Base-by-base conservation (phyloP, 345 rosid species). In the Citrus maxima region DNA sequence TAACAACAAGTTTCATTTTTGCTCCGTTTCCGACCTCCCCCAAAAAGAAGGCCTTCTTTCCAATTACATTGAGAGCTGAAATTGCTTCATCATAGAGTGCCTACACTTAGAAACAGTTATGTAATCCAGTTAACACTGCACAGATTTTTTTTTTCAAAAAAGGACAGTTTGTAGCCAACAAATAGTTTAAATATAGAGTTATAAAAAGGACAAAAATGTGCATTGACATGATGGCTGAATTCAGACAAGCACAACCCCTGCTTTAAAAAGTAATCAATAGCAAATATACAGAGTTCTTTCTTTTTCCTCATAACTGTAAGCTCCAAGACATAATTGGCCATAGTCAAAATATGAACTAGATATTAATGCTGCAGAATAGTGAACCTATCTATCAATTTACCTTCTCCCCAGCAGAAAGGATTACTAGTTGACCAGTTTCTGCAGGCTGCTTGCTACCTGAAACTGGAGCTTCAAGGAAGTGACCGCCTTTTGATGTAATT, bases 361-460 rank as follows among this genome's bases (percentile, higher is more conserved):
- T 2, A 64, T 18, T n/a, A 75, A 71, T 8, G 72, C 61, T 40
- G 72, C 64, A 22, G 32, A 42, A 73, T 46, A 28, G 62, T 66
- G 27, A 74, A 74, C 38, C 8, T 27, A 59, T 27, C 12, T 22
- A 32, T 42, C 54, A 55, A 25, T 70, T 80, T 84, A 91, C 98
- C 95, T 96, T 89, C 62, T 93, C 97, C 38, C 98, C 98, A 80
- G 99, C 99, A 72, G 97, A 93, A 72, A 96, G 95, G 70, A 94
- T 96, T 60, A 96, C 88, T 3, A 96, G 88, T 81, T 96, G 97
- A 51, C 97, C 99, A 85, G 92, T 92, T 92, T 96, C 99, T 5
- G 99, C 99, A 24, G 98, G 98, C 79, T 96, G 90, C 84, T 94
- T 93, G 84, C 99, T 93, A 73, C 98, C 98, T 0, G 99, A 94